These are phyloP conservation scores for Cairneyella variabilis DNA, from an alignment of 495 filamentous ascomycete species.

Conservation along the genomic window DNA sequence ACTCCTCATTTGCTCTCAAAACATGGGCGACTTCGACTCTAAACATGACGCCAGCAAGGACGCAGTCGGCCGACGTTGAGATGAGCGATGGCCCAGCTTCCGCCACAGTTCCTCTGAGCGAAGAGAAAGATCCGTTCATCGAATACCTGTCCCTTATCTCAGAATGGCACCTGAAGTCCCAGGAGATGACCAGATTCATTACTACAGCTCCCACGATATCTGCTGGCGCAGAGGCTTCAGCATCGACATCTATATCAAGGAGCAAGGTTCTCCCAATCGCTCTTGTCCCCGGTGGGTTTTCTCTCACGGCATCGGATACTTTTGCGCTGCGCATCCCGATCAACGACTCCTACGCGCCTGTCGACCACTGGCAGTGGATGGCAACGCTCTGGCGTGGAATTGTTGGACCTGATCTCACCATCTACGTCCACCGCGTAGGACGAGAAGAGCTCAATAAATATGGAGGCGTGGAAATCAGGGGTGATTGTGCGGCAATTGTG, in stretches of 20 bases:
- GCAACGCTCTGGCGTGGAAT: slow-evolving; percentile 90
- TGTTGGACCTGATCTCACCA: slow-evolving; percentile 80
- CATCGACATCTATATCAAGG: slow-evolving; percentile 2
- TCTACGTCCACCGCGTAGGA: slow-evolving; percentile 50
- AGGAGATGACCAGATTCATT: slow-evolving; percentile 62
- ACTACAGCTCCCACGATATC: slow-evolving; percentile 29
- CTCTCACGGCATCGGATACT: slow-evolving; percentile 69
- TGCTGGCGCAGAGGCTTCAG: neutral
- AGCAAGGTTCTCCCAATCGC: slow-evolving; percentile 54
- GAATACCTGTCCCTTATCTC: slow-evolving; percentile 68
- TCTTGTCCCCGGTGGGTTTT: slow-evolving; percentile 64
- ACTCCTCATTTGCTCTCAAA: slow-evolving; percentile 56
- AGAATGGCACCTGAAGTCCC: slow-evolving; percentile 66
- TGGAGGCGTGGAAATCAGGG: slow-evolving; percentile 21
- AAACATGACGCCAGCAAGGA: neutral
- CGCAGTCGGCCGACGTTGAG: neutral
- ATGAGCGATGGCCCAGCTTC: slow-evolving; percentile 6
- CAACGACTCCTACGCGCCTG: slow-evolving; percentile 68
- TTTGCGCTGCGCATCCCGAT: slow-evolving; percentile 72
- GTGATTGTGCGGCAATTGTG: slow-evolving; percentile 46
- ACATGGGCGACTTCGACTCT: slow-evolving; percentile 33
- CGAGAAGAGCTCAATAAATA: slow-evolving; percentile 42
- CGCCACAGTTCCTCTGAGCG: neutral
- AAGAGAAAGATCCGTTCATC: slow-evolving; percentile 40
- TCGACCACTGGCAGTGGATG: slow-evolving; percentile 98